Conservation (phyloP, 345 rosid genomes). For the Stellera chamaejasme region DNA sequence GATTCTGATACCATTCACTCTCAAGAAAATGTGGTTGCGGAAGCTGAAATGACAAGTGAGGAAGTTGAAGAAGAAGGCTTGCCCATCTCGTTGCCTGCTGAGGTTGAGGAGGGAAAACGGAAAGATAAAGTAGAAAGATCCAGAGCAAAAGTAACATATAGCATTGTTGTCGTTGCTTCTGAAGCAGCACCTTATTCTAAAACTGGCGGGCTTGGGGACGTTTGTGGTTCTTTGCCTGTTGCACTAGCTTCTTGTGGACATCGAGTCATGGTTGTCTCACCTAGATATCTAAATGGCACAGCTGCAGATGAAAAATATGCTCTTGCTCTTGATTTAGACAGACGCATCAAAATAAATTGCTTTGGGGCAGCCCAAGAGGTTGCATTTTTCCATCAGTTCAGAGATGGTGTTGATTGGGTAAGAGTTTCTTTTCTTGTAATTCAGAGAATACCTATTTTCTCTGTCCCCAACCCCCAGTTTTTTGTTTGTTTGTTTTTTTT, state of each 20-base stretch:
- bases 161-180: slow-evolving; percentile 69
- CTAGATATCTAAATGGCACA: slow-evolving; percentile 64
- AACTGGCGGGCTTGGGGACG: slow-evolving; percentile 96
- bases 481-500: not conserved
- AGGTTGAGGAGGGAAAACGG: slow-evolving; percentile 22
- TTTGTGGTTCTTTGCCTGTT: slow-evolving; percentile 89
- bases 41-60: slow-evolving; percentile 7
- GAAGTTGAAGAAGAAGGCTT: slow-evolving; percentile 14
- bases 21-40: slow-evolving; percentile 13
- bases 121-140: slow-evolving; percentile 22
- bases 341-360: slow-evolving; percentile 44
- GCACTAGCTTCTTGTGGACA: slow-evolving; percentile 76
- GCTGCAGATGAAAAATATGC: slow-evolving; percentile 43
- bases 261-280: slow-evolving; percentile 93
- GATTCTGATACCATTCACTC: slow-evolving; percentile 18
- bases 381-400: slow-evolving; percentile 78
- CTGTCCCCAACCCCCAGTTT: not conserved
- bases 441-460: not conserved
- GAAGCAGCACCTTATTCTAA: slow-evolving; percentile 98
- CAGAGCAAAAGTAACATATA: slow-evolving; percentile 30
- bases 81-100: slow-evolving; percentile 17
- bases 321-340: slow-evolving; percentile 36
- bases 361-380: slow-evolving; percentile 76
- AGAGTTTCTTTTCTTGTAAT: slow-evolving; percentile 15
- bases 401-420: slow-evolving; percentile 96